Evolutionary conservation across 2,329 filamentous ascomycete species (phyloP).

Genomic region (Paraphoma sp.): DNA sequence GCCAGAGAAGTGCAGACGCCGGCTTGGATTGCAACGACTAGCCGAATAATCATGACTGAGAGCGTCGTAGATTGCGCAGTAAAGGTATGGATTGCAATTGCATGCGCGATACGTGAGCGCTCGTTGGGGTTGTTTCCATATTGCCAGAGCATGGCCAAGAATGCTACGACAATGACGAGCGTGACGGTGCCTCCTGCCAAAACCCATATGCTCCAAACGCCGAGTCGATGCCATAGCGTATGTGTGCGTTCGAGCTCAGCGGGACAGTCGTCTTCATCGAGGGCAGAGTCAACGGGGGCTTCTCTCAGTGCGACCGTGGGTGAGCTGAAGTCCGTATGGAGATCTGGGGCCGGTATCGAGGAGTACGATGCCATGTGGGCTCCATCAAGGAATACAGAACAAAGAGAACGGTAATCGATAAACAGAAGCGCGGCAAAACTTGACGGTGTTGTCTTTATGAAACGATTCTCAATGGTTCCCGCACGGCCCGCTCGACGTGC

Average conservation of each 20-base stretch:
- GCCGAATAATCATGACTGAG: background rate
- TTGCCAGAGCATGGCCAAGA: background rate
- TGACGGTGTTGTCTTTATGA: no score
- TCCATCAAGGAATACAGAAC: no score
- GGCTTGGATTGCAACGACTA: background rate
- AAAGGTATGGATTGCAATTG: background rate
- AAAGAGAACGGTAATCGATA: no score
- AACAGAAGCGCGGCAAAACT: no score
- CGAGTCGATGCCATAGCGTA: background rate
- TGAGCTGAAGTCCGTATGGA: no score
- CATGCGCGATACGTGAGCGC: background rate
- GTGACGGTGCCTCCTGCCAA: background rate
- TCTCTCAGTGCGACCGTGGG: no score
- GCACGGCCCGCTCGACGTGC: no score
- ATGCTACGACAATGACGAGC: background rate
- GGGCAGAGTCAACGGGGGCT: no score
- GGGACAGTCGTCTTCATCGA: background rate
- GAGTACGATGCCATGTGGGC: no score
- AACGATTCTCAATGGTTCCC: no score
- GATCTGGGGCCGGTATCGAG: no score
- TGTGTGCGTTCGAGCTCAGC: background rate
- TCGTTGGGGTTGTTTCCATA: background rate
- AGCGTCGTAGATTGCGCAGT: background rate
- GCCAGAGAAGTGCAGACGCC: background rate
- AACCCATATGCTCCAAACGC: background rate